Base-by-base conservation (phyloP, 2,329 filamentous ascomycete genomes). In the Kalaharituber pfeilii region DNA sequence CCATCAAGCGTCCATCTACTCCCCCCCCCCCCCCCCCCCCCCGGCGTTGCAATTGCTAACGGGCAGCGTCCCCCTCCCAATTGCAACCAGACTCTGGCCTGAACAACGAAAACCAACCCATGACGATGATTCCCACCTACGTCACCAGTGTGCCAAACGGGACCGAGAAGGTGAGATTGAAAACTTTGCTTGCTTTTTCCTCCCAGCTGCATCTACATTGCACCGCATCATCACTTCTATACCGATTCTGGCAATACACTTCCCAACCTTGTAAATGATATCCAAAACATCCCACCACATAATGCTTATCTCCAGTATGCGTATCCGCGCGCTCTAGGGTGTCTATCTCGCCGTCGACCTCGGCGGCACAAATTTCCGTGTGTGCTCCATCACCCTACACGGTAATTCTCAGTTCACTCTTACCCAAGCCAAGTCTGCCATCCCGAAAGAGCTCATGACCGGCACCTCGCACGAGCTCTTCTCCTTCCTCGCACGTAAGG, bases 301-400 rank as follows among this genome's bases (percentile, higher is more conserved):
- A n/a, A n/a, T n/a, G n/a, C n/a, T n/a, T n/a, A n/a, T n/a, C n/a
- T n/a, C n/a, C n/a, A n/a, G n/a, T n/a, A n/a, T n/a, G n/a, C n/a
- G n/a, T 36, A 36, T 18, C n/a, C 52, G 29, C n/a, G n/a, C n/a
- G n/a, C n/a, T 47, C n/a, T 63, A 93, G 86, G 91, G 91, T 49
- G 75, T 95, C 36, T 98, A 95, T 71, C 80, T 98, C 66, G 89
- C 91, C 36, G 88, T 98, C 60, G 91, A 98, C 66, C 77, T 98
- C n/a, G 91, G 91, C 59, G 91, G 91, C 64, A 98, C 91, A 60
- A 98, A 98, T 72, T 94, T 96, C 71, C 84, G 91, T 63, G 91
- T 98, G 65, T 98, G 91, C 73, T 95, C 89, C 44, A 84, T 98
- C 65, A 78, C 85, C 63, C 75, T 98, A 57, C 88, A 94, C 67